Percentiles rank a stretch among this genome's conserved stretches.
Evolutionary conservation across 805 yeast species (phyloP).

Genomic region (Saccharomycopsis capsularis): DNA sequence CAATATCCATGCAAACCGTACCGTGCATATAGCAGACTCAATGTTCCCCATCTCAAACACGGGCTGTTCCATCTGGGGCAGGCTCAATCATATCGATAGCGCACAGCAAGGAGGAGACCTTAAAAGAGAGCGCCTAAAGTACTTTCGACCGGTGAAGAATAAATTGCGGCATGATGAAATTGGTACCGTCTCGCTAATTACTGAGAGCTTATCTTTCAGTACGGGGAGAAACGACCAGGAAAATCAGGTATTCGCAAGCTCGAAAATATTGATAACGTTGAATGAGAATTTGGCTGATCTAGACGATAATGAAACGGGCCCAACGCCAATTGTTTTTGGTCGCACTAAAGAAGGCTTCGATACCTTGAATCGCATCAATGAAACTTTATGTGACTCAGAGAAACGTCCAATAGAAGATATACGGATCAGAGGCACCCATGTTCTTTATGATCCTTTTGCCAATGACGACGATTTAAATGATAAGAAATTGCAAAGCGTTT

Average conservation of each 20-base stretch:
- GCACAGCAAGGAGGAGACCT: conserved; percentile 15
- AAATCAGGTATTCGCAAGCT: conserved; percentile 25
- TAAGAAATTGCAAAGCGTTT: too few relatives aligned
- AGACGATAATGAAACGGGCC: conserved; percentile 24
- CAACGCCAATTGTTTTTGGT: conserved; percentile 37
- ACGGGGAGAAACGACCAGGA: neutral
- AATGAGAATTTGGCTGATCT: conserved; percentile 26
- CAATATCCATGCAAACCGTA: conserved; percentile 34
- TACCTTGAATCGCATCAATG: conserved; percentile 39
- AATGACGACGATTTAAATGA: conserved; percentile 29
- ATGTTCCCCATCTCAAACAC: conserved; percentile 30
- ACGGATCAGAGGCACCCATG: conserved; percentile 43
- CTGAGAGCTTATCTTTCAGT: conserved; percentile 10
- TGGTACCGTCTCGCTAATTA: conserved; percentile 33
- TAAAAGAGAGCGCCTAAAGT: neutral
- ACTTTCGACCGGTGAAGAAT: conserved; percentile 15
- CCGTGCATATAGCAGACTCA: conserved; percentile 44
- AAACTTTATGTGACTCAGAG: conserved; percentile 32
- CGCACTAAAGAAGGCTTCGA: conserved; percentile 45
- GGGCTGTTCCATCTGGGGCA: conserved; percentile 15
- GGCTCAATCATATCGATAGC: too few relatives aligned
- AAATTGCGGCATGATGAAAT: conserved; percentile 25
- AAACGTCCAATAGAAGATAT: conserved; percentile 42
- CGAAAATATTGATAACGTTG: conserved; percentile 34
- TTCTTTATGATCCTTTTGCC: conserved; percentile 49